phyloP scores from a whole-genome alignment of 345 rosid species.

The Arabis hirsuta region DNA sequence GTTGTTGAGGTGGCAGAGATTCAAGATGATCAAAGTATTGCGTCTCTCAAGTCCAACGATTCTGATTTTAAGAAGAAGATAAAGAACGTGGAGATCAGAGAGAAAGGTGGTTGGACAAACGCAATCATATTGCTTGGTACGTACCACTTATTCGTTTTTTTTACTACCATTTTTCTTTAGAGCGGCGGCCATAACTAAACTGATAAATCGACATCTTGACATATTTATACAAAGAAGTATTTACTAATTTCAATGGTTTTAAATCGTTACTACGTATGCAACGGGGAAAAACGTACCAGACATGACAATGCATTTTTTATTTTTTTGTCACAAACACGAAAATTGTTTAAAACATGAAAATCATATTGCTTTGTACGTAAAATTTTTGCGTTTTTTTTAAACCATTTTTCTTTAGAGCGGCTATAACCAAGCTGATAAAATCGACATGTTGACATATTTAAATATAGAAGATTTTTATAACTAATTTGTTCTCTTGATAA shows the following conservation, averaged over 20 bases:
- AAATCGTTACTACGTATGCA: too few species aligned
- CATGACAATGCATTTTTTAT: too few species aligned
- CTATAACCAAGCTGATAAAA: background rate
- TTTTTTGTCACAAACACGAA: too few species aligned
- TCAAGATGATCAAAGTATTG: constrained; percentile 36
- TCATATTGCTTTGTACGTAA: constrained; percentile 50
- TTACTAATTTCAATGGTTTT: too few species aligned
- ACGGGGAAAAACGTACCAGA: too few species aligned
- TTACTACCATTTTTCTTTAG: too few species aligned
- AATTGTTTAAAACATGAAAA: too few species aligned
- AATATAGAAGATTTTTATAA: too few species aligned
- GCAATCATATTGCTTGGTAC: constrained; percentile 55
- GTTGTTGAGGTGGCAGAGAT: constrained; percentile 32
- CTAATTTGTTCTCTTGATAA: too few species aligned
- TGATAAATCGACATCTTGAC: background rate
- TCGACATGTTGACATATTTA: too few species aligned
- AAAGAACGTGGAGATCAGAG: constrained; percentile 15
- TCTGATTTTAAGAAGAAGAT: constrained; percentile 34
- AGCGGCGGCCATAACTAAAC: too few species aligned
- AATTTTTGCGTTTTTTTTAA: background rate
- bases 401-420: too few species aligned
- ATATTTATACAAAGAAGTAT: background rate
- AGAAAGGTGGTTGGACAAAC: constrained; percentile 53
- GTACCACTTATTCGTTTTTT: background rate
- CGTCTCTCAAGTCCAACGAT: constrained; percentile 28